A percentile compares a stretch with the other conserved stretches of the same genome.
Conservation (phyloP, 495 filamentous ascomycete genomes). For the Antarctomyces pellizariae region DNA sequence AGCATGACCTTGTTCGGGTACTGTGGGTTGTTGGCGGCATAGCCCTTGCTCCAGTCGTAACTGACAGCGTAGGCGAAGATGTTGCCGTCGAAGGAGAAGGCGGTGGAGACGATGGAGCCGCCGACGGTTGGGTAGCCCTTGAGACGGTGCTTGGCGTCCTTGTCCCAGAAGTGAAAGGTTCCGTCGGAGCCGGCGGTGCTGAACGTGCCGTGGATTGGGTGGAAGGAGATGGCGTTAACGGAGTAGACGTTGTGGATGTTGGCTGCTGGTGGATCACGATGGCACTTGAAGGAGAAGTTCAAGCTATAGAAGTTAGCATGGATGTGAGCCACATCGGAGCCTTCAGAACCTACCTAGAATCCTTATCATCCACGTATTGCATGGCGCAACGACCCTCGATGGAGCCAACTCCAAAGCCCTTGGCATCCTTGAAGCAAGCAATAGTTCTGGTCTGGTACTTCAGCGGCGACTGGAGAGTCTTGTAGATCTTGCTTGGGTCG, state of each 20-base stretch:
- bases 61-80: conserved; percentile 82
- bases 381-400: conserved; percentile 81
- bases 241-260: conserved; percentile 59
- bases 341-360: conserved; percentile 30
- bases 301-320: conserved; percentile 19
- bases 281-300: conserved; percentile 89
- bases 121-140: conserved; percentile 75
- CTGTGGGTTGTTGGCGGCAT: conserved; percentile 41
- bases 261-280: conserved; percentile 48
- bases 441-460: conserved; percentile 77
- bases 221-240: conserved; percentile 77
- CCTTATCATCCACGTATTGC: conserved; percentile 74
- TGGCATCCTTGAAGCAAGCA: conserved; percentile 62
- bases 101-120: conserved; percentile 54
- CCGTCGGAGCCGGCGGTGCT: conserved; percentile 76
- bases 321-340: conserved; percentile 4
- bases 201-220: conserved; percentile 72
- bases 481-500: conserved; percentile 56
- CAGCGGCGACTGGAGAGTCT: conserved; percentile 61
- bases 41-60: conserved; percentile 92
- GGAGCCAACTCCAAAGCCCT: conserved; percentile 66
- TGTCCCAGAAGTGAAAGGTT: conserved; percentile 81
- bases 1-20: conserved; percentile 70
- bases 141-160: conserved; percentile 64
- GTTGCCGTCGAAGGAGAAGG: conserved; percentile 51